These are phyloP conservation scores for Phaeophleospora eucalypticola DNA, from an alignment of 2,329 filamentous ascomycete species.

Conservation along the genomic window DNA sequence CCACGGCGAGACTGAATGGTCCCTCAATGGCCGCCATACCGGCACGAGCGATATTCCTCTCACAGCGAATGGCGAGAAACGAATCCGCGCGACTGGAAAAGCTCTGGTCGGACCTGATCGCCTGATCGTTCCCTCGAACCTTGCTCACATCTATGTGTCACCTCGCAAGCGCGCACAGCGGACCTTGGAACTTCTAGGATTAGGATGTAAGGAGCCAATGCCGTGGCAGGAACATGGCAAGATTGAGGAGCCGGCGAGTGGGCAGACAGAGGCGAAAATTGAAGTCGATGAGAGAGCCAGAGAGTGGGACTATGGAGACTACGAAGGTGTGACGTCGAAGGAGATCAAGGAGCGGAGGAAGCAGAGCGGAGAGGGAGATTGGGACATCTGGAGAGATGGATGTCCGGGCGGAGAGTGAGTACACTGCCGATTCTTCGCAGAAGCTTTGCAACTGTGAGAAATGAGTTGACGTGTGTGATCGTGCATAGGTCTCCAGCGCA, in stretches of 20 bases:
- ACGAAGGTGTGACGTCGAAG: slow-evolving; percentile 54
- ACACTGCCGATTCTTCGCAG: too few relatives aligned
- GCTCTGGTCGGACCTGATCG: slow-evolving; percentile 81
- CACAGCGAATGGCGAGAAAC: slow-evolving; percentile 66
- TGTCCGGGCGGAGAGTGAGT: slow-evolving; percentile 67
- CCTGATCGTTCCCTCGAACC: slow-evolving; percentile 74
- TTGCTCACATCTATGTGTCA: slow-evolving; percentile 88
- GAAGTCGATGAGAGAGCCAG: slow-evolving; percentile 50
- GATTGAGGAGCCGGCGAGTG: slow-evolving; percentile 22
- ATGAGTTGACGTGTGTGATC: too few relatives aligned
- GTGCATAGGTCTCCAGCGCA: slow-evolving; percentile 68
- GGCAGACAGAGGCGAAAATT: slow-evolving; percentile 40
- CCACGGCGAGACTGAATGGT: slow-evolving; percentile 97
- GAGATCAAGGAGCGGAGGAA: slow-evolving; percentile 49
- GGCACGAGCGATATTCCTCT: slow-evolving; percentile 78
- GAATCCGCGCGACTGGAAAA: slow-evolving; percentile 62
- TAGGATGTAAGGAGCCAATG: slow-evolving; percentile 59
- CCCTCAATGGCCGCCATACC: slow-evolving; percentile 75
- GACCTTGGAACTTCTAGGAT: slow-evolving; percentile 82
- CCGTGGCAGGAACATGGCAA: slow-evolving; percentile 57
- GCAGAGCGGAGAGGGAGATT: slow-evolving; percentile 51
- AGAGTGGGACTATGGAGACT: slow-evolving; percentile 62
- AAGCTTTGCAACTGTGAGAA: too few relatives aligned
- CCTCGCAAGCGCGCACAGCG: slow-evolving; percentile 78
- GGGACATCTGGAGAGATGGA: slow-evolving; percentile 87